Evolutionary conservation across 139 green algal genomes (phyloP).

Genomic region (Chlorella sp.): DNA sequence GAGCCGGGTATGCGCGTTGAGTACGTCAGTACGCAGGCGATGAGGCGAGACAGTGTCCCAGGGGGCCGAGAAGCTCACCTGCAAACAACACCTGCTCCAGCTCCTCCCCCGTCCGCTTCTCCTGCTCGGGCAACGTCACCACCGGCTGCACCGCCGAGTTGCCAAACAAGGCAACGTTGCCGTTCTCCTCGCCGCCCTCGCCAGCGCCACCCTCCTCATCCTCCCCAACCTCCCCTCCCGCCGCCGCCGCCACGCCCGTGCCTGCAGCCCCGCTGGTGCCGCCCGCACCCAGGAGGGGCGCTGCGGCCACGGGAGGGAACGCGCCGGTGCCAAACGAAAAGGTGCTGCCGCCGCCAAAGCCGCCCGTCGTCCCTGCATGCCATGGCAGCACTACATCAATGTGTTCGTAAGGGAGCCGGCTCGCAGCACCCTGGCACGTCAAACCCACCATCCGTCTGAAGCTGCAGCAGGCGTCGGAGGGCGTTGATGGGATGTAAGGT

Average conservation of each 20-base stretch:
- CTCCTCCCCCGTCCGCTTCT: slow-evolving; percentile 71
- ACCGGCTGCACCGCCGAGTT: neutral
- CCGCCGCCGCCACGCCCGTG: neutral
- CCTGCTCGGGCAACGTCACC: slow-evolving; percentile 16
- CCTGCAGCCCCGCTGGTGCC: neutral
- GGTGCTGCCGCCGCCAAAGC: neutral
- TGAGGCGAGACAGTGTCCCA: no score
- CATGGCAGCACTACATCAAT: no score
- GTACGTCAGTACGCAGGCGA: no score
- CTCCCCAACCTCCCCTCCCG: neutral
- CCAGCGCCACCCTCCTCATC: neutral
- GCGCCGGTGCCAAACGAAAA: neutral
- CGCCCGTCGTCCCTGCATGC: no score
- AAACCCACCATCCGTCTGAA: neutral
- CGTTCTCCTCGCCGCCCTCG: neutral
- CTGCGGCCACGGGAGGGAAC: neutral
- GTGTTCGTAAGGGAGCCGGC: no score
- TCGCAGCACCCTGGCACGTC: neutral
- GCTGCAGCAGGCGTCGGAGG: no score
- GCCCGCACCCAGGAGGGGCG: neutral
- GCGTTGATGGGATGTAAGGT: neutral
- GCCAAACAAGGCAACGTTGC: neutral
- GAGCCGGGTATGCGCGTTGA: no score
- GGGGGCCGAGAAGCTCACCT: slow-evolving; percentile 26
- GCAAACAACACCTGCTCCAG: slow-evolving; percentile 54